Evolutionary conservation across 208 protist species (phyloP).

Genomic region (Crithidia thermophila): DNA sequence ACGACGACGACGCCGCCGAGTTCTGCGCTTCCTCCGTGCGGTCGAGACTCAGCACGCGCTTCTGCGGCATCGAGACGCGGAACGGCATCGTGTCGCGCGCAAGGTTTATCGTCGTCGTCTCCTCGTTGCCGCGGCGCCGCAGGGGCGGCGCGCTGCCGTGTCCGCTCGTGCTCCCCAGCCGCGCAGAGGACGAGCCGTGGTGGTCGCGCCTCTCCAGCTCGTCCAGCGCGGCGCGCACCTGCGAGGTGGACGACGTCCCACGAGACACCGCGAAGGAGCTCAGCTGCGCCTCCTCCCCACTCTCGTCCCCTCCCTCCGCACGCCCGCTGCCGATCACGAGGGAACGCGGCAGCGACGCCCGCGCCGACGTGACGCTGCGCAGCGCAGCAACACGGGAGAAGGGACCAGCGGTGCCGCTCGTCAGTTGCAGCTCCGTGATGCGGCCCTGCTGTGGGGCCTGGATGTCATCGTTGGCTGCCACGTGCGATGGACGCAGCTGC

Average conservation of each 20-base stretch:
- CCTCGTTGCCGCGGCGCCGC: constrained; percentile 3
- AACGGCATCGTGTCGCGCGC: constrained; percentile 29
- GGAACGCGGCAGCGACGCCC: constrained; percentile 4
- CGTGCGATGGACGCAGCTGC: constrained; percentile 27
- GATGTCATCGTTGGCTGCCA: neutral
- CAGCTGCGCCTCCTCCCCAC: no score
- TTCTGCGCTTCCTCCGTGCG: constrained; percentile 2
- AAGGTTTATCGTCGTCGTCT: neutral
- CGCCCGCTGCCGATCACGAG: constrained; percentile 1
- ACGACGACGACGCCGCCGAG: neutral
- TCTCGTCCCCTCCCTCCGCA: no score
- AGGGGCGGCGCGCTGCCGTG: no score
- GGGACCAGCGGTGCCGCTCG: neutral
- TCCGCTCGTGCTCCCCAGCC: neutral
- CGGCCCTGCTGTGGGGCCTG: neutral
- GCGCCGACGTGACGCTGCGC: constrained; percentile 3
- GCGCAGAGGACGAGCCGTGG: neutral
- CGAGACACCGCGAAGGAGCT: neutral
- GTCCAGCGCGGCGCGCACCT: constrained; percentile 8
- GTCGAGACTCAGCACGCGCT: constrained; percentile 5
- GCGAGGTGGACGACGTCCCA: neutral
- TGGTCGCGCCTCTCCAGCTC: neutral
- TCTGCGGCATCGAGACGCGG: constrained; percentile 23
- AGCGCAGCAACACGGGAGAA: neutral
- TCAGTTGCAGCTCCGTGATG: constrained; percentile 4